A percentile compares a stretch with the other conserved stretches of the same genome.
Evolutionary conservation across 129 eudicot genomes (phyloP).

Genomic region (Flaveria sonorensis): DNA sequence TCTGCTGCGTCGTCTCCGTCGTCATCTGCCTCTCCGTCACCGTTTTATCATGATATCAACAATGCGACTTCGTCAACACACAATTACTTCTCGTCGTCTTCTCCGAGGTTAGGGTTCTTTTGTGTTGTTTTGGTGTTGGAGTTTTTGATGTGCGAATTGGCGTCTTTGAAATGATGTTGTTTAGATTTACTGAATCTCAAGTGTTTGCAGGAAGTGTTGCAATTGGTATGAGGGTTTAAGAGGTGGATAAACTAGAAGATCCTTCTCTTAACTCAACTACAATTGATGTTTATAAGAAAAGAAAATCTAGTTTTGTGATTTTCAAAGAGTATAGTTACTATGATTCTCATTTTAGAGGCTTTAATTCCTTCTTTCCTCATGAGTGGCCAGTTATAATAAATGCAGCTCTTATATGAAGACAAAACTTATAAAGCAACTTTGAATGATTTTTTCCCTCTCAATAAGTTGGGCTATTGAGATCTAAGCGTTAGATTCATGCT

Average conservation of each 20-base stretch:
- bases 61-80: slow-evolving; percentile 38
- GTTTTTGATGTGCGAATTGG: not conserved
- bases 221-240: slow-evolving; percentile 34
- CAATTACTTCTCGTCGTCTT: slow-evolving; percentile 46
- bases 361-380: not conserved
- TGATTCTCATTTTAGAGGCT: not conserved
- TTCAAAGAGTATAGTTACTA: not conserved
- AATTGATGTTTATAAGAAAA: not conserved
- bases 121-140: not conserved
- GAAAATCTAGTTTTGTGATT: not conserved
- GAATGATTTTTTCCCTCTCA: not conserved
- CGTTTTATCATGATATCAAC: slow-evolving; percentile 38
- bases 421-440: slow-evolving; percentile 22
- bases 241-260: slow-evolving; percentile 6
- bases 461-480: slow-evolving; percentile 25
- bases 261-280: not conserved
- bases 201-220: slow-evolving; percentile 5
- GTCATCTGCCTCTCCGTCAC: slow-evolving; percentile 53
- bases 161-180: not conserved
- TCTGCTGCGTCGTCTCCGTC: slow-evolving; percentile 41
- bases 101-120: slow-evolving; percentile 47
- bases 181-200: not conserved
- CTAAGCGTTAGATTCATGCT: slow-evolving; percentile 8
- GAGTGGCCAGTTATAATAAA: slow-evolving; percentile 22
- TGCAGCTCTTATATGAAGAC: slow-evolving; percentile 12